Base-by-base conservation (phyloP, 2,329 filamentous ascomycete genomes). In the Dactylellina sp. region DNA sequence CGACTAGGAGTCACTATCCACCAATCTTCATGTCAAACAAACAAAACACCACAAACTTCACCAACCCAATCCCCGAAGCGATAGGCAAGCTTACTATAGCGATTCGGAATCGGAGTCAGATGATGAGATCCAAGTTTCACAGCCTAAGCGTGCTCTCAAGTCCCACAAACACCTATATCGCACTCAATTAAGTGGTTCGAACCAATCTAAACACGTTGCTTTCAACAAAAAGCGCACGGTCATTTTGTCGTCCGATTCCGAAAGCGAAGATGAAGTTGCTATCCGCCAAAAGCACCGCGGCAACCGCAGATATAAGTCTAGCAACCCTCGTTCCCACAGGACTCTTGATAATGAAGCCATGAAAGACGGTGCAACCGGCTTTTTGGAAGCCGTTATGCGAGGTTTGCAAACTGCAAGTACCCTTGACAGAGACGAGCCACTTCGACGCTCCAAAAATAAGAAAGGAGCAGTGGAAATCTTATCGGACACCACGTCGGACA, bases 201-300 rank as follows among this genome's bases (percentile, higher is more conserved):
- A 50, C n/a, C 24, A 70, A 18, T 40, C 20, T 18, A 7, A 40
- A 2, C 5, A 42, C 20, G 18, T 28, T 14, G 56, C 40, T 6
- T 25, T 52, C 14, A 42, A 46, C 9, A 18, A 49, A 6, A 40
- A 9, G 2, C 20, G 7, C 7, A 32, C 22, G 1, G 46, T 32
- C 3, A 57, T 25, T 16, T 18, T 28, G 12, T 20, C 37, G 4
- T 50, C 24, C n/a, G 37, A 60, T 24, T n/a, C 18, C 2, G 52
- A 59, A 12, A 44, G 40, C 12, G 60, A 65, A 39, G 55, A 65
- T 28, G 50, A 63, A n/a, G 28, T 53, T 28, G 37, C 42, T 18
- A 24, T 64, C 20, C 25, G 32, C 6, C 59, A 42, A 12, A 18
- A 40, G 9, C 62, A 46, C n/a, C 52, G 50, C 28, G 9, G 49